Evolutionary conservation across 2,329 filamentous ascomycete genomes (phyloP), one percentile per base, ranked within the genome.

Genomic region (Trichoderma pleuroti): DNA sequence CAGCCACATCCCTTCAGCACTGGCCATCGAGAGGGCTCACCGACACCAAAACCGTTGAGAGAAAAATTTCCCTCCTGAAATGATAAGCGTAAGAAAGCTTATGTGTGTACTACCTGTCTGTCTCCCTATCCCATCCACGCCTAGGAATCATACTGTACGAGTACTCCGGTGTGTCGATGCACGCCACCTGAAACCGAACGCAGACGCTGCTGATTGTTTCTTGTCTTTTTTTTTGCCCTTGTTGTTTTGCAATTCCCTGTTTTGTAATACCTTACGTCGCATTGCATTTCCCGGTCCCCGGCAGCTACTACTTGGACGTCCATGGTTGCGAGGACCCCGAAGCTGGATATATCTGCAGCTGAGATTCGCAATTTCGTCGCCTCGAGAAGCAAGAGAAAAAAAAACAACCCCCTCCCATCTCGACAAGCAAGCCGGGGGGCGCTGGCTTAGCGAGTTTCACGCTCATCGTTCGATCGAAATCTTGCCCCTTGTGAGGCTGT

Each of bases 391-490:
- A 42, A 7, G 16, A 42, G 18, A 52, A 26, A 34, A 56, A 56
- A 57, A 56, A 5, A 8, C 10, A 16, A 16, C 6, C 21, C 46
- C 21, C 52, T 57, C 42, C 24, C 60, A n/a, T 70, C 60, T 28
- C 42, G 32, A 57, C 60, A 59, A 34, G 60, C 36, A 10, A 46
- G 30, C 68, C 49, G 52, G 61, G 68, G 68, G 60, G 21, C n/a
- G 18, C 46, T 70, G 59, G 56, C 57, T 71, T 71, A 64, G 60
- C 70, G 60, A 70, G 67, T 63, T 69, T 70, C 67, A 62, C 52
- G 24, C 18, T 36, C 70, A 70, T 71, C 59, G 70, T 71, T 71
- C 66, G 70, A 70, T 70, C 70, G 63, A 69, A 52, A 46, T 60
- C 66, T 57, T 56, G 56, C 63, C 70, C 70, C 62, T 68, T 69